Conservation (phyloP, 2,329 filamentous ascomycete genomes). For the Tympanopsis confertula region DNA sequence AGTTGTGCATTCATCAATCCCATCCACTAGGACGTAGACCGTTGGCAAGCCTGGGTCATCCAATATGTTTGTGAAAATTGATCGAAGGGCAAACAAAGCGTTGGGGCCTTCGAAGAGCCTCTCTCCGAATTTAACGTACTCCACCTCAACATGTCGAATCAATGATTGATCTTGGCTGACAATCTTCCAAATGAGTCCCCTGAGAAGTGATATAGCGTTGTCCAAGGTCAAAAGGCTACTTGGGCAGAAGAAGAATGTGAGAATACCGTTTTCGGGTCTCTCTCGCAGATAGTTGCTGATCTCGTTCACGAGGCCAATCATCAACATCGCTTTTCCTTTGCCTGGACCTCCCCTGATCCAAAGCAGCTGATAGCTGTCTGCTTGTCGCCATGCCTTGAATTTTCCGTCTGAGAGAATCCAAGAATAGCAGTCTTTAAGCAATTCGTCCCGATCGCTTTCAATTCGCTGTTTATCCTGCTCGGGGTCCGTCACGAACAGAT, state of each 20-base stretch:
- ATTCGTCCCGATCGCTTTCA: background rate
- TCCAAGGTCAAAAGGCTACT: background rate
- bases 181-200: constrained; percentile 1
- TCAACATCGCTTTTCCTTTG: constrained; percentile 31
- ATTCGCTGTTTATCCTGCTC: background rate
- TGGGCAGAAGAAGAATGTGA: background rate
- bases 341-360: constrained; percentile 24
- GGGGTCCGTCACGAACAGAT: background rate
- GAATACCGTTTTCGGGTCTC: background rate
- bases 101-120: background rate
- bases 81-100: background rate
- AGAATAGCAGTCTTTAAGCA: background rate
- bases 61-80: background rate
- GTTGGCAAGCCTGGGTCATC: background rate
- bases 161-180: constrained; percentile 1
- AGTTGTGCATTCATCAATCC: constrained; percentile 7
- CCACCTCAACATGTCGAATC: background rate
- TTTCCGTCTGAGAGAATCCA: background rate
- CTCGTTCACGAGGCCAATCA: constrained; percentile 2
- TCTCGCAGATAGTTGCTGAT: background rate
- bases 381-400: background rate
- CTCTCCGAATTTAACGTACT: background rate
- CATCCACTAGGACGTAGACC: constrained; percentile 9
- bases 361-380: background rate
- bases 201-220: background rate